A percentile compares a stretch with the other conserved stretches of the same genome.
Evolutionary conservation across 2,329 filamentous ascomycete species (phyloP).

Genomic region (Nannizzia gypsea): DNA sequence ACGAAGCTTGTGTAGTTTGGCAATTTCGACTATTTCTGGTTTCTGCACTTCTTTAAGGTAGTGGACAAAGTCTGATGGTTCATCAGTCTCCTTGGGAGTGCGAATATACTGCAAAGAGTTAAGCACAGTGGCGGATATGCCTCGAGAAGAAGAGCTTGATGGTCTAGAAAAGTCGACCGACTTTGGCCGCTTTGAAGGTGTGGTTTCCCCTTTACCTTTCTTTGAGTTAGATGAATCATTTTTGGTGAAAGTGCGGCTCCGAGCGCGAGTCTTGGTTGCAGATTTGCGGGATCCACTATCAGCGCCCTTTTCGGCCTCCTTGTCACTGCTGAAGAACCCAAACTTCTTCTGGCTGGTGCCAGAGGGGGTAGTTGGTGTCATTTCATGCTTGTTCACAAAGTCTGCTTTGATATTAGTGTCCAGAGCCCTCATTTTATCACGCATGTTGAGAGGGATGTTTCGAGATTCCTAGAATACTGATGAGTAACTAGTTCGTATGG

Average conservation of each 20-base stretch:
- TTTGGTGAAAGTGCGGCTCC: constrained; percentile 70
- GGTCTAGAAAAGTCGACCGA: constrained; percentile 58
- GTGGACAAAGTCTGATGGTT: constrained; percentile 71
- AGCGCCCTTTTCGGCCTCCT: constrained; percentile 28
- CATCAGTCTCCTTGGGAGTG: constrained; percentile 55
- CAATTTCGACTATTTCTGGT: constrained; percentile 79
- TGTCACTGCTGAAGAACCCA: constrained; percentile 19
- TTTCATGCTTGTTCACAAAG: constrained; percentile 70
- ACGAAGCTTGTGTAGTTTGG: constrained; percentile 84
- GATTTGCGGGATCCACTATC: constrained; percentile 33
- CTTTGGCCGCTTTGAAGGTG: constrained; percentile 56
- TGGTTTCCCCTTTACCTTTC: constrained; percentile 57
- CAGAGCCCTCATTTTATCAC: constrained; percentile 86
- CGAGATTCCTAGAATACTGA: constrained; percentile 57
- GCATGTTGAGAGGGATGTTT: constrained; percentile 87
- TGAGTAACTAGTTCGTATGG: not conserved
- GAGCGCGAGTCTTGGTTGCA: constrained; percentile 39
- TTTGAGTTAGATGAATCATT: constrained; percentile 60
- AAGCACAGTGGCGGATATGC: constrained; percentile 44
- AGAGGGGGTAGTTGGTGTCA: constrained; percentile 34
- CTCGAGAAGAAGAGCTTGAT: constrained; percentile 47
- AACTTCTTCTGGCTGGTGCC: constrained; percentile 11
- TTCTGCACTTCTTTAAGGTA: constrained; percentile 73
- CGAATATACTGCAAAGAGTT: constrained; percentile 28
- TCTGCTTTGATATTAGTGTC: constrained; percentile 88